Conservation (phyloP, 2,329 filamentous ascomycete species). For the Rhinocladiella similis region DNA sequence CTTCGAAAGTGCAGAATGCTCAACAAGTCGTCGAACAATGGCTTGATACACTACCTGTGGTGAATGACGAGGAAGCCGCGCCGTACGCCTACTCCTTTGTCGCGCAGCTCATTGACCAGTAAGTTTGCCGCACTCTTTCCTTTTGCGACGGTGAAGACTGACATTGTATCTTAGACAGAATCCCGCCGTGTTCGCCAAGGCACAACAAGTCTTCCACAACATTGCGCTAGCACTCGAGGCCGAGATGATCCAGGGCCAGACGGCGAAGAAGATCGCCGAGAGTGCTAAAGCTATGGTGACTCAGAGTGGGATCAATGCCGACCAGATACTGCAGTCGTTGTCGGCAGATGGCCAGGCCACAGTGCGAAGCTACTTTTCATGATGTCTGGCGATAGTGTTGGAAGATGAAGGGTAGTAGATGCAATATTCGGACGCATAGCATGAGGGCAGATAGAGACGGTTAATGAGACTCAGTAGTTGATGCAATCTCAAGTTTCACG, state of each 20-base stretch:
- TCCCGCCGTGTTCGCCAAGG: conserved; percentile 70
- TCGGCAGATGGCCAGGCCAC: conserved; percentile 77
- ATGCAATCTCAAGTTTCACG: background rate
- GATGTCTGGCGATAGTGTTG: background rate
- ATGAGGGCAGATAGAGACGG: background rate
- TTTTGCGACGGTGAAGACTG: background rate
- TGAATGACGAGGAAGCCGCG: conserved; percentile 94
- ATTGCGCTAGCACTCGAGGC: conserved; percentile 88
- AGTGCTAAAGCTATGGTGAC: conserved; percentile 77
- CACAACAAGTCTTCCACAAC: conserved; percentile 77
- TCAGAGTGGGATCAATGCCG: conserved; percentile 71
- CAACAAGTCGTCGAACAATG: conserved; percentile 79
- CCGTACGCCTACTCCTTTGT: conserved; percentile 95
- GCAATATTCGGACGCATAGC: background rate
- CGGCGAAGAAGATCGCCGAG: conserved; percentile 71
- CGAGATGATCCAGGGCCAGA: conserved; percentile 83
- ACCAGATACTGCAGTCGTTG: conserved; percentile 72
- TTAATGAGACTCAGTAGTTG: background rate
- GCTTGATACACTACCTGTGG: conserved; percentile 87
- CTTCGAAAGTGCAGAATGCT: conserved; percentile 70
- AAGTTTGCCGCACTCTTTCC: conserved; percentile 48
- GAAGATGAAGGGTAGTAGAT: background rate
- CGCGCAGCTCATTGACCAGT: conserved; percentile 90
- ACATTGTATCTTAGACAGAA: conserved; percentile 66
- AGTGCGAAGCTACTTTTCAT: conserved; percentile 71